These are phyloP conservation scores for Candida koratica DNA, from an alignment of 805 yeast genomes.

Conservation along the genomic window DNA sequence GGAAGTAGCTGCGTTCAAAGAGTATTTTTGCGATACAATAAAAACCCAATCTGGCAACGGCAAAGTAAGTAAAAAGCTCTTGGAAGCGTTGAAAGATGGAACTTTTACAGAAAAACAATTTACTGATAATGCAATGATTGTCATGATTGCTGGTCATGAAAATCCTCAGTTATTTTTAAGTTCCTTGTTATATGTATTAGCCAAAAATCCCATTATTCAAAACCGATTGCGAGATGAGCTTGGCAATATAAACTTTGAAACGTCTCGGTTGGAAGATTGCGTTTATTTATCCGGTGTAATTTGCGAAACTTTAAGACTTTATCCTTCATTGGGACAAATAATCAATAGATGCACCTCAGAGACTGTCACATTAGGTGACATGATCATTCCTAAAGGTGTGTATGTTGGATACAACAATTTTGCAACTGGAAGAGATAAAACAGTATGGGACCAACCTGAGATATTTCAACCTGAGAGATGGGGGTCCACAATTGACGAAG, in stretches of 20 bases:
- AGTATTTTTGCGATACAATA: conserved; percentile 31
- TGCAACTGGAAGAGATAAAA: conserved; percentile 45
- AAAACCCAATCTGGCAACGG: conserved; percentile 23
- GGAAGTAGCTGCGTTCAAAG: conserved; percentile 41
- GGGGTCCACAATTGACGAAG: conserved; percentile 41
- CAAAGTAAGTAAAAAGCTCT: conserved; percentile 40
- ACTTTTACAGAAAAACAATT: conserved; percentile 44
- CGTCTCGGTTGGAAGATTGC: conserved; percentile 3
- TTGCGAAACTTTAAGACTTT: conserved; percentile 46
- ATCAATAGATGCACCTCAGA: conserved; percentile 46
- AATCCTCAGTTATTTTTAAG: conserved; percentile 53
- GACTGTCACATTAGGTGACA: conserved; percentile 38
- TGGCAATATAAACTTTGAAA: neutral
- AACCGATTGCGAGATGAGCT: conserved; percentile 21
- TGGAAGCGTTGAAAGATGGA: conserved; percentile 35
- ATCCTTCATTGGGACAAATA: conserved; percentile 56
- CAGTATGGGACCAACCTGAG: conserved; percentile 44
- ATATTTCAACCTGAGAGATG: conserved; percentile 48
- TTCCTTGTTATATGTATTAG: conserved; percentile 44
- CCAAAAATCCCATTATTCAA: conserved; percentile 39
- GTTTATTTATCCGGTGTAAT: conserved; percentile 34
- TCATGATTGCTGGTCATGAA: conserved; percentile 61
- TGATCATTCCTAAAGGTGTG: conserved; percentile 45
- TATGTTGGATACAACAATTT: conserved; percentile 56
- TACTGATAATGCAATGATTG: conserved; percentile 50